Base-by-base conservation (phyloP, 306 rosid species). In the Bauhinia variegata region DNA sequence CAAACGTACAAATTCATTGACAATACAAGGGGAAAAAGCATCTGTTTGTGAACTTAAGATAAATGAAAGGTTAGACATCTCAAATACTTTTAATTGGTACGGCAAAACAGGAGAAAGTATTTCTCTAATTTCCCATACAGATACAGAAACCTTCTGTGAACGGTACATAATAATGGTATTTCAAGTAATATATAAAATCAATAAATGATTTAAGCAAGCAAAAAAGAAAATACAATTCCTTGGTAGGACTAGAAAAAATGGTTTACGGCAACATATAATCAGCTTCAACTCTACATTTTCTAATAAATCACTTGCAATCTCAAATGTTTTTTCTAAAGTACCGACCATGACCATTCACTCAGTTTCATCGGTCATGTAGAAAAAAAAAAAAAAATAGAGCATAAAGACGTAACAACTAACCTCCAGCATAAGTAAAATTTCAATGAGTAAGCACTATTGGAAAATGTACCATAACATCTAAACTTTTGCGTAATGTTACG, bases 11-110 rank as follows among this genome's bases (percentile, higher is more conserved):
- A 50, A 50, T 30, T n/a, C 53, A 50, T 18, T 4, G 17, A 18
- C 46, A 70, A n/a, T 12, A 14, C 8, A 54, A 48, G 16, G 65
- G 37, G 6, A 19, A 32, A 31, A 4, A 50, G 65, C 37, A 73
- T 32, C 23, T 13, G 17, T 6, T 32, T 10, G 50, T 42, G 16
- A 30, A 46, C 31, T 36, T 18, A 32, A 31, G 13, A 54, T 28
- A 23, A 18, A 39, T 6, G 39, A 18, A 11, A 54, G 17, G 43
- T 33, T 28, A 17, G 42, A 38, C 44, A 10, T 23, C 28, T 37
- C 3, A 31, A 33, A 8, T 23, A 14, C 16, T 48, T 48, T 16
- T 5, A 28, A 23, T 34, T 17, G 30, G 2, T 3, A 15, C 31
- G 37, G 54, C 31, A 16, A 52, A 19, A 19, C 10, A 63, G 5